These are phyloP conservation scores for Anthracocystis walkeri DNA, from an alignment of 1,284 basidiomycete species.

Conservation along the genomic window DNA sequence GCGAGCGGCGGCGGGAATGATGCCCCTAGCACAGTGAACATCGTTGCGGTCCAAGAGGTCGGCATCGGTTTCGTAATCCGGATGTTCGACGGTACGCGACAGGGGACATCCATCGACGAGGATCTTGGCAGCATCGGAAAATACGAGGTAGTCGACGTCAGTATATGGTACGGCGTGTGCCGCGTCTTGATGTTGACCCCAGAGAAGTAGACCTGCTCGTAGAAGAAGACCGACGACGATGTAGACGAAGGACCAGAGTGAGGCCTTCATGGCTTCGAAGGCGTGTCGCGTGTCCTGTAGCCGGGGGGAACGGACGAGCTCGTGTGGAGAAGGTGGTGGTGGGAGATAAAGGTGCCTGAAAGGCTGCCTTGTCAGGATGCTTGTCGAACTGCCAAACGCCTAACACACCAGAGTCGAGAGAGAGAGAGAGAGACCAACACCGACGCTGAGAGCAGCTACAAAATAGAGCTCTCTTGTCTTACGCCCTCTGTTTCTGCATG, in stretches of 20 bases:
- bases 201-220: conserved; percentile 80
- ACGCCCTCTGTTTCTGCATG: background rate
- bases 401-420: background rate
- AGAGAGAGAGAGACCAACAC: conserved; percentile 1
- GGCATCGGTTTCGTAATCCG: conserved; percentile 41
- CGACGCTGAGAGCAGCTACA: background rate
- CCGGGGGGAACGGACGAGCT: background rate
- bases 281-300: too few relatives aligned
- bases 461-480: background rate
- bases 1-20: conserved; percentile 63
- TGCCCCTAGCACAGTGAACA: conserved; percentile 57
- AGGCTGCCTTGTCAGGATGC: too few relatives aligned
- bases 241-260: conserved; percentile 37
- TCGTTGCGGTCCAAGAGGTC: conserved; percentile 50
- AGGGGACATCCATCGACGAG: conserved; percentile 58
- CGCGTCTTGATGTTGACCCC: conserved; percentile 88
- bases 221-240: conserved; percentile 73
- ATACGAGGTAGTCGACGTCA: conserved; percentile 95
- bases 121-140: conserved; percentile 82
- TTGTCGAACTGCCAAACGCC: background rate
- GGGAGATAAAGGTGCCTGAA: too few relatives aligned
- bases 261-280: conserved; percentile 29
- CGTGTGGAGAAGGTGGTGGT: background rate
- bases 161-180: conserved; percentile 90
- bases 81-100: conserved; percentile 40